phyloP scores from a whole-genome alignment of 2,329 filamentous ascomycete species.

The Aureobasidium sp. region DNA sequence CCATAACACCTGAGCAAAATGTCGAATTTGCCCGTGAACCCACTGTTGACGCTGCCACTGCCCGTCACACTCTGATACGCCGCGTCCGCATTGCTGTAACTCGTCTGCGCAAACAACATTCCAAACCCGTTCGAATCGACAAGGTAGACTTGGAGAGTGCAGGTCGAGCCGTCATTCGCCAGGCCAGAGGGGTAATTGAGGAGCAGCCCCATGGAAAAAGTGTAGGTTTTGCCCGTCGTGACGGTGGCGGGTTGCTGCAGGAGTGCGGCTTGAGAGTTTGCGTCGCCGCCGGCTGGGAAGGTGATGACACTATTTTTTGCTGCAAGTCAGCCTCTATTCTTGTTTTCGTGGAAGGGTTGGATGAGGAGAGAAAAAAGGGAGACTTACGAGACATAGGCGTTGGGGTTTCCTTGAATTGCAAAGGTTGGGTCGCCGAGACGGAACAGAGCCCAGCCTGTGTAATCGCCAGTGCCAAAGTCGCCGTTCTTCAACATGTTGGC shows the following conservation, averaged over 20 bases:
- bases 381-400: constrained; percentile 1
- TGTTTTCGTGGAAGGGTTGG: neutral
- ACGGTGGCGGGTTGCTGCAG: constrained; percentile 2
- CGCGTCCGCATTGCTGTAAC: constrained; percentile 4
- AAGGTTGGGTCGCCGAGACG: constrained; percentile 2
- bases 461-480: constrained; percentile 1
- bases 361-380: neutral
- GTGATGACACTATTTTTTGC: neutral
- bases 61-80: constrained; percentile 9
- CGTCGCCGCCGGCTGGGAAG: constrained; percentile 13
- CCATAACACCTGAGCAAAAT: constrained; percentile 15
- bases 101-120: neutral
- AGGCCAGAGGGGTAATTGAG: constrained; percentile 1
- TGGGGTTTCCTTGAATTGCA: constrained; percentile 1
- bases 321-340: neutral
- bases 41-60: neutral
- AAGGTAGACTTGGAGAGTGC: constrained; percentile 9
- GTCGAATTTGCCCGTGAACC: neutral
- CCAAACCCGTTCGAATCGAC: constrained; percentile 11
- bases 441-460: neutral
- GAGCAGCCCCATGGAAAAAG: neutral
- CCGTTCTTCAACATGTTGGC: constrained; percentile 11
- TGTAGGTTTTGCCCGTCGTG: neutral
- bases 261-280: neutral
- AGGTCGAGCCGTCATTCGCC: constrained; percentile 2